Evolutionary conservation across 805 yeast genomes (phyloP).

Genomic region (Sungouiozyma intestinalis): DNA sequence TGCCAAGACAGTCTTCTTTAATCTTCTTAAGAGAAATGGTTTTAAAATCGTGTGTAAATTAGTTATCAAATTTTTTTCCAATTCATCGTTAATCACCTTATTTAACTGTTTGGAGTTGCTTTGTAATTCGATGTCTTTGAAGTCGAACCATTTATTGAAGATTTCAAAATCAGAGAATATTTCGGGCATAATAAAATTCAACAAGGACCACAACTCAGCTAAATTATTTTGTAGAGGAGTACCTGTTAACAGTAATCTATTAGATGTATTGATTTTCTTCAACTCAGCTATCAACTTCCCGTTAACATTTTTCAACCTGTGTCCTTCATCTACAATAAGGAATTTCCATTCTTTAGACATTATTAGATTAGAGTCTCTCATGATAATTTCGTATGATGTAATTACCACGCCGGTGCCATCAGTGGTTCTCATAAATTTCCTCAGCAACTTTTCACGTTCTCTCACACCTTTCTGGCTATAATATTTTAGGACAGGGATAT

Average conservation of each 20-base stretch:
- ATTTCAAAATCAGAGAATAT: conserved; percentile 82
- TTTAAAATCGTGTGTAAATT: conserved; percentile 80
- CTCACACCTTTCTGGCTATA: conserved; percentile 48
- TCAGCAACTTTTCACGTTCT: conserved; percentile 22
- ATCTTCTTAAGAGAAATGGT: conserved; percentile 76
- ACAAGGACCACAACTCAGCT: conserved; percentile 82
- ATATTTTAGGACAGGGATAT: conserved; percentile 50
- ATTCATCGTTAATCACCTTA: conserved; percentile 44
- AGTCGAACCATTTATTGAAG: conserved; percentile 92
- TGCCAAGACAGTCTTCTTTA: conserved; percentile 62
- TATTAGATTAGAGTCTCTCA: conserved; percentile 54
- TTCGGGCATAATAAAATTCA: conserved; percentile 87
- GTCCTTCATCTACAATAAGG: conserved; percentile 92
- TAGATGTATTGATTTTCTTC: conserved; percentile 54
- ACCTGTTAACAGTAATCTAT: conserved; percentile 81
- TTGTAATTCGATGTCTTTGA: conserved; percentile 42
- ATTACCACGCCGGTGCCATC: conserved; percentile 44
- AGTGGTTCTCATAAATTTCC: conserved; percentile 33
- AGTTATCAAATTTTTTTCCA: conserved; percentile 51
- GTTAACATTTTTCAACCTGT: conserved; percentile 75
- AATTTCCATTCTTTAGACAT: conserved; percentile 60
- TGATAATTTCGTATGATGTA: conserved; percentile 73
- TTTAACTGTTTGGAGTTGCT: conserved; percentile 22
- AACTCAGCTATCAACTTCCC: conserved; percentile 64
- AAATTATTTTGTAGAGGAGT: conserved; percentile 91